Base-by-base conservation (phyloP, 495 filamentous ascomycete species). In the Thermothielavioides terrestris region DNA sequence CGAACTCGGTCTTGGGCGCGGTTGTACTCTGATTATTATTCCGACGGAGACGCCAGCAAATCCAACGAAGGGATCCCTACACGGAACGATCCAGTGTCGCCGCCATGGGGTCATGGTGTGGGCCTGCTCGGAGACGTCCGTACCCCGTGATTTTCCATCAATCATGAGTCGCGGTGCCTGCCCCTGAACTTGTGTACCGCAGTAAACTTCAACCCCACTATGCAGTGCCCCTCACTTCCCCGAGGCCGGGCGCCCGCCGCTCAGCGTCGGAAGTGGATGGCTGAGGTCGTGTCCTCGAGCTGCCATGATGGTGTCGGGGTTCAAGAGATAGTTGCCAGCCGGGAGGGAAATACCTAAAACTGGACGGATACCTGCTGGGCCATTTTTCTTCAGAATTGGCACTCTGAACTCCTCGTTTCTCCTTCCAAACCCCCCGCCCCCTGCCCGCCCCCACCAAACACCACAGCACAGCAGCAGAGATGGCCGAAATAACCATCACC, bases 401-500 rank as follows among this genome's bases (percentile, higher is more conserved):
- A 8, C 31, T 22, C 27, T n/a, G 26, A 21, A 15, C 26, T 20
- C 8, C 15, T 26, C 26, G 12, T 26, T n/a, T n/a, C 9, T 39
- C 40, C 4, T 15, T 31, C 11, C 8, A 30, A 5, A 9, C 6
- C 25, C 25, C 20, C 15, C 22, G 5, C 5, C 26, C 27, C 46
- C 11, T 39, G 11, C 14, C 22, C 14, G 6, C 30, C 17, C 4
- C 25, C 15, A 0, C 21, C 3, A 46, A 22, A 30, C 34, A 21
- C 1, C 42, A 32, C 21, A 23, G 52, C 6, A 26, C 32, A 25
- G 20, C 37, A 27, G 39, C 39, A 26, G 54, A 36, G 18, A 78
- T 76, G 72, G 51, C 66, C 17, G 73, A 79, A 75, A 81, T 94
- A 57, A 91, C 83, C 27, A 91, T 95, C 67, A 91, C 85, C 46